phyloP scores from a whole-genome alignment of 2,329 filamentous ascomycete genomes.

The Botryotinia narcissicola region DNA sequence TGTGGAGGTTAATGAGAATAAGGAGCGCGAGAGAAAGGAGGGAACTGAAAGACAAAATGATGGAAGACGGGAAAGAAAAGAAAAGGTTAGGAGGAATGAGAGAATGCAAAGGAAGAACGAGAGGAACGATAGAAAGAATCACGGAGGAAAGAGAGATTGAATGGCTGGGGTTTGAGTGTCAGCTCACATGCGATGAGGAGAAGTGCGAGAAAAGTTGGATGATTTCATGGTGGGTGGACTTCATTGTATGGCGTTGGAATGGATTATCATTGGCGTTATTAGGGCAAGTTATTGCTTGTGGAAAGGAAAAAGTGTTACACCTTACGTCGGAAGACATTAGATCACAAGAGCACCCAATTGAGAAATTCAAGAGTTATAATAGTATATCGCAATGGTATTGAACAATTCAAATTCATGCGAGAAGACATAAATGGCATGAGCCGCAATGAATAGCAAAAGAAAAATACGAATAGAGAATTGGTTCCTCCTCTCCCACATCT shows the following conservation, averaged over 20 bases:
- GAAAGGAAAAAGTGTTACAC: conserved; percentile 18
- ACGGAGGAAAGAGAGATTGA: conserved; percentile 24
- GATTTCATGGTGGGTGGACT: conserved; percentile 9
- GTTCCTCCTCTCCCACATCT: neutral
- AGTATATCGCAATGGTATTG: conserved; percentile 3
- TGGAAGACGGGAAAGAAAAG: conserved; percentile 62
- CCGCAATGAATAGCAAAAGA: neutral
- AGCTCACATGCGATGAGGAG: neutral
- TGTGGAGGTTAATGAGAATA: conserved; percentile 83
- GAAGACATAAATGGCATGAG: neutral
- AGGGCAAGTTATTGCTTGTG: conserved; percentile 2
- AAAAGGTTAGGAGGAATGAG: conserved; percentile 70
- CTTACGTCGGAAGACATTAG: neutral
- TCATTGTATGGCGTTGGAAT: conserved; percentile 25
- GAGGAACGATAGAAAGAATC: conserved; percentile 43
- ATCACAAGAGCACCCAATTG: neutral
- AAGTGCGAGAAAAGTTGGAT: conserved; percentile 3
- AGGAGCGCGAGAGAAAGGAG: conserved; percentile 61
- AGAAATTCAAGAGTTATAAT: conserved; percentile 3
- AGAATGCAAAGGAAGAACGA: conserved; percentile 67
- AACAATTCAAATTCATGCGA: neutral
- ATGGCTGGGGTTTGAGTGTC: neutral
- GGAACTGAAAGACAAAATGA: conserved; percentile 60
- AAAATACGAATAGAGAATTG: neutral
- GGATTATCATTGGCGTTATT: conserved; percentile 16